Base-by-base conservation (phyloP, 2,329 filamentous ascomycete species). In the Dothiorella sarmentorum region DNA sequence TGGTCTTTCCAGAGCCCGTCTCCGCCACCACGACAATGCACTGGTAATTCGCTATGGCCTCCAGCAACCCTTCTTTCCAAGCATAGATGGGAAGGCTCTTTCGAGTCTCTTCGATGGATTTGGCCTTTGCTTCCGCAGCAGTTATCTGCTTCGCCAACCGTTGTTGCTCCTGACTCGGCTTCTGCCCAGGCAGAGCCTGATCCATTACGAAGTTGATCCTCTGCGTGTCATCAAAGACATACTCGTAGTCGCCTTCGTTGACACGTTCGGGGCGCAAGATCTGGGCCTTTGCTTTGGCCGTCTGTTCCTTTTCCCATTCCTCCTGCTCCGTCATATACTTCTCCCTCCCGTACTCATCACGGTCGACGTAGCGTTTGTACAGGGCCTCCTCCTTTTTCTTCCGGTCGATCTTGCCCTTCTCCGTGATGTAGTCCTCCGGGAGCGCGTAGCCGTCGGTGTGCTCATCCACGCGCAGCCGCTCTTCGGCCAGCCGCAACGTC, bases 1-100 rank as follows among this genome's bases (percentile, higher is more conserved):
- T 99, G 0, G 93, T 96, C 75, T 99, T 99, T 66, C 94, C 94
- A 65, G 87, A 91, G 56, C 94, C 94, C 0, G 94, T 99, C 73
- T 97, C 92, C 69, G 91, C 94, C 2, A 97, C 91, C 56, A 99
- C 87, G 60, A 99, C 91, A 10, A 99, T 75, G 13, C 96, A 85
- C 68, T 97, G 94, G 64, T 92, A 87, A 55, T 95, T 80, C 31
- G 86, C 83, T n/a, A 97, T 79, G 0, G 94, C 94, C n/a, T 86
- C 83, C 20, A 99, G 80, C 58, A 99, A 89, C 63, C 93, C 81
- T 38, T 96, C 88, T 22, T 91, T 83, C 67, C 93, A 97, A 43
- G 87, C 82, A 72, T 93, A 97, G 43, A 97, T 93, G 0, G 94
- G 94, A 35, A 99, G 76, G 63, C 86, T 92, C 69, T 95, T 96